Conservation (phyloP, 352 stramenopile species). For the Globisporangium sylvaticum region DNA sequence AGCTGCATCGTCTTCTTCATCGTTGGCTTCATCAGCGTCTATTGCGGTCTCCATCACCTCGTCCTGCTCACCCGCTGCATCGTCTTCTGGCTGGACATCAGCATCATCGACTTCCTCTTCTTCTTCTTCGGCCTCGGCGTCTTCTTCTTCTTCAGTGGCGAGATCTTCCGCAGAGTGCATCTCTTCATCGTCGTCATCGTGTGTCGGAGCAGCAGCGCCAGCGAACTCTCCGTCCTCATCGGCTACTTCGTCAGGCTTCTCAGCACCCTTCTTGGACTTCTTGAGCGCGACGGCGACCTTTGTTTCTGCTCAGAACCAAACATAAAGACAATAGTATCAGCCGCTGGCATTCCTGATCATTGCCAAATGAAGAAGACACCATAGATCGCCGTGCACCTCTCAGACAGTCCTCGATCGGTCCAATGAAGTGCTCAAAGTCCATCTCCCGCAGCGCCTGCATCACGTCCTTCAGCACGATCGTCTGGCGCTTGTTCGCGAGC, state of each 20-base stretch:
- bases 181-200: constrained; percentile 34
- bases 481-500: constrained; percentile 67
- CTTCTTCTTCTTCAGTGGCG: constrained; percentile 6
- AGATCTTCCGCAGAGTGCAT: constrained; percentile 36
- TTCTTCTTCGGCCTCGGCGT: neutral
- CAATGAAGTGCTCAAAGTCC: constrained; percentile 79
- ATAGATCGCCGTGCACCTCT: constrained; percentile 28
- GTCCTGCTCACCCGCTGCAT: neutral
- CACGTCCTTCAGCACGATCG: constrained; percentile 74
- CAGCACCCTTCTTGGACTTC: constrained; percentile 26
- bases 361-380: neutral
- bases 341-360: neutral
- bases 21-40: neutral
- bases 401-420: constrained; percentile 65
- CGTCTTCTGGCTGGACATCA: neutral
- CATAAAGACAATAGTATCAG: neutral
- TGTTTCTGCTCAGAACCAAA: constrained; percentile 27
- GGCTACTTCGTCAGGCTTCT: constrained; percentile 4
- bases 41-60: constrained; percentile 7
- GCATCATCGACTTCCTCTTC: neutral
- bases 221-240: constrained; percentile 21
- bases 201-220: neutral
- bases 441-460: constrained; percentile 60
- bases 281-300: constrained; percentile 38
- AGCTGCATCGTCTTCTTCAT: neutral